Conservation (phyloP, 805 yeast genomes). For the Cyberlindnera saturnus region DNA sequence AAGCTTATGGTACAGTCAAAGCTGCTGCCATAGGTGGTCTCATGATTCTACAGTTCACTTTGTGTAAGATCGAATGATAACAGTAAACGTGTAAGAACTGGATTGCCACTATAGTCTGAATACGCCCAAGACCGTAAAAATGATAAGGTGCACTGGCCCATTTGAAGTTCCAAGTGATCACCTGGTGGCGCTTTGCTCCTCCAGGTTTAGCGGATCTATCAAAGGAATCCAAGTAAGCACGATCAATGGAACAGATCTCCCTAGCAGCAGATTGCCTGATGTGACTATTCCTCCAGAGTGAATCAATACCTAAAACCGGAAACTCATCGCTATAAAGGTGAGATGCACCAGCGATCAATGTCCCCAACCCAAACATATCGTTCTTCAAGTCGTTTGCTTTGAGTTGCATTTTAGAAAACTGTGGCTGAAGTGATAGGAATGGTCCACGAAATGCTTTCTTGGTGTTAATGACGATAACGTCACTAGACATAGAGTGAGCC, state of each 20-base stretch:
- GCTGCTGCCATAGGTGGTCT: too few species aligned
- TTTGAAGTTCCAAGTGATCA: too few species aligned
- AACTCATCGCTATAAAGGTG: slow-evolving; percentile 4
- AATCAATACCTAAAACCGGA: slow-evolving; percentile 11
- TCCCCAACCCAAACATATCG: slow-evolving; percentile 30
- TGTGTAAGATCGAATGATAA: too few species aligned
- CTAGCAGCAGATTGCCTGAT: slow-evolving; percentile 8
- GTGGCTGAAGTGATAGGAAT: slow-evolving; percentile 18
- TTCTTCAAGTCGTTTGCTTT: slow-evolving; percentile 22
- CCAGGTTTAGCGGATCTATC: not conserved
- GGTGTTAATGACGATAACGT: slow-evolving; percentile 11
- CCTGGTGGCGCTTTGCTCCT: too few species aligned
- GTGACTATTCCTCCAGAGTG: slow-evolving; percentile 10
- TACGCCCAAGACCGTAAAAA: too few species aligned
- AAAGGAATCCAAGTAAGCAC: slow-evolving; percentile 6
- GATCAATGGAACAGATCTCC: slow-evolving; percentile 16
- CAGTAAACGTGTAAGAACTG: too few species aligned
- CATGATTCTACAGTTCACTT: too few species aligned
- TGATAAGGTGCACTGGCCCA: too few species aligned
- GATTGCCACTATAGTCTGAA: too few species aligned
- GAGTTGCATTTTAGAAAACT: slow-evolving; percentile 11
- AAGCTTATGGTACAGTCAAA: too few species aligned
- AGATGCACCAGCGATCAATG: slow-evolving; percentile 12
- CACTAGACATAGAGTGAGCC: slow-evolving; percentile 1
- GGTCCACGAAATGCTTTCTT: slow-evolving; percentile 19